Base-by-base conservation (phyloP, 2,329 filamentous ascomycete species). In the Venturia pyrina region DNA sequence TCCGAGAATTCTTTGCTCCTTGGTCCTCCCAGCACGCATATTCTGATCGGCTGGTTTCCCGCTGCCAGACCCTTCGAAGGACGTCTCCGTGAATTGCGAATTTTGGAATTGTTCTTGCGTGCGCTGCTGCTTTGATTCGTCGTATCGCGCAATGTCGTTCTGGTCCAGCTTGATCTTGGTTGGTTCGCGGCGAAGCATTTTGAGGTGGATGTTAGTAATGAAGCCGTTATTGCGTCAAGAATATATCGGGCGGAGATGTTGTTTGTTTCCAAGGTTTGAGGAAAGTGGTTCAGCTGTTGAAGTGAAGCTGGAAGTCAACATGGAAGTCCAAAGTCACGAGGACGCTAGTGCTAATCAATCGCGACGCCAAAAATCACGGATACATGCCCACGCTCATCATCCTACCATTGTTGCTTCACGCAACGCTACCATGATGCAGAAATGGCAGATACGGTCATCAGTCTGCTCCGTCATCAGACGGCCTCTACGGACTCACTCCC, bases 131-230 rank as follows among this genome's bases (percentile, higher is more conserved):
- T 13, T 34, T 15, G 60, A 43, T 62, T 62, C 60, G 15, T 62
- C 60, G 60, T 62, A 62, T 28, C 60, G 60, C 43, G 60, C 37
- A 17, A 62, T 46, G 60, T 62, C 60, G 60, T 62, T 40, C 21
- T 62, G 60, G 37, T 43, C 37, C 21, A 62, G 37, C 21, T 28
- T 28, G 43, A 62, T 62, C 40, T 43, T 46, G 37, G 60, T 62
- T 28, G 60, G 60, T 62, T 43, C 60, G 37, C 60, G 37, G 21
- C 60, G 60, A 19, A 62, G 60, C 60, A 62, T 62, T 28, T 43
- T 44, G 10, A 46, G 21, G 17, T 13, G n/a, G 37, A n/a, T 44
- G 4, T 7, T 21, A 46, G 40, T 17, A 62, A 62, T 59, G n/a
- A 11, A 15, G n/a, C 48, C 28, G 19, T 24, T 28, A 7, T 13